phyloP scores from a whole-genome alignment of 2,329 filamentous ascomycete genomes.

The Colletotrichum sp. region DNA sequence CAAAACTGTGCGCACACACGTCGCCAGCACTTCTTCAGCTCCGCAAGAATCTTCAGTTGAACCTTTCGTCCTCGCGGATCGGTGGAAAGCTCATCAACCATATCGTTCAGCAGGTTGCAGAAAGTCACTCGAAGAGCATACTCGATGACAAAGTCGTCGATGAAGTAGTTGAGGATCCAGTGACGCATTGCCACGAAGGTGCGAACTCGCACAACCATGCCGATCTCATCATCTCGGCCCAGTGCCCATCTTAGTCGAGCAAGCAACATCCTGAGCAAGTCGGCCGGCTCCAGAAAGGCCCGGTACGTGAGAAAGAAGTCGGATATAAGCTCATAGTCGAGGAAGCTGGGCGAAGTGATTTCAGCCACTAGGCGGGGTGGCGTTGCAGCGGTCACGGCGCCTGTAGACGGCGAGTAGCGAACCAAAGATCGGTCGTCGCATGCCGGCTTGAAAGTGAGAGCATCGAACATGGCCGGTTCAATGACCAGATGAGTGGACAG shows the following conservation, averaged over 20 bases:
- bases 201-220: conserved; percentile 91
- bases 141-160: conserved; percentile 88
- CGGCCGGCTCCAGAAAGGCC: conserved; percentile 77
- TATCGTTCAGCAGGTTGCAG: conserved; percentile 79
- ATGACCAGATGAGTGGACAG: conserved; percentile 57
- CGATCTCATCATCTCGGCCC: conserved; percentile 78
- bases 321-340: conserved; percentile 95
- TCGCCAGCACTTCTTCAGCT: conserved; percentile 97
- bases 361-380: conserved; percentile 91
- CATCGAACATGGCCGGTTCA: conserved; percentile 81
- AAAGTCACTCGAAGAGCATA: conserved; percentile 77
- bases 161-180: conserved; percentile 98
- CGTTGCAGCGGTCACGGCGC: conserved; percentile 86
- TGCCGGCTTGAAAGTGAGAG: conserved; percentile 77
- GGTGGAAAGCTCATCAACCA: conserved; percentile 60
- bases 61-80: conserved; percentile 52
- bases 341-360: conserved; percentile 93
- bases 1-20: conserved; percentile 89
- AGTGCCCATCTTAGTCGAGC: conserved; percentile 89
- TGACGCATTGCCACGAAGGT: conserved; percentile 95
- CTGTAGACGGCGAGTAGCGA: conserved; percentile 73
- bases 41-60: conserved; percentile 83
- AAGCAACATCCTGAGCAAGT: conserved; percentile 83
- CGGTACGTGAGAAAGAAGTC: conserved; percentile 98
- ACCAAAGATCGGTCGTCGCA: conserved; percentile 83